phyloP scores from a whole-genome alignment of 1,139 yeast genomes.

The Meyerozyma smithsonii region DNA sequence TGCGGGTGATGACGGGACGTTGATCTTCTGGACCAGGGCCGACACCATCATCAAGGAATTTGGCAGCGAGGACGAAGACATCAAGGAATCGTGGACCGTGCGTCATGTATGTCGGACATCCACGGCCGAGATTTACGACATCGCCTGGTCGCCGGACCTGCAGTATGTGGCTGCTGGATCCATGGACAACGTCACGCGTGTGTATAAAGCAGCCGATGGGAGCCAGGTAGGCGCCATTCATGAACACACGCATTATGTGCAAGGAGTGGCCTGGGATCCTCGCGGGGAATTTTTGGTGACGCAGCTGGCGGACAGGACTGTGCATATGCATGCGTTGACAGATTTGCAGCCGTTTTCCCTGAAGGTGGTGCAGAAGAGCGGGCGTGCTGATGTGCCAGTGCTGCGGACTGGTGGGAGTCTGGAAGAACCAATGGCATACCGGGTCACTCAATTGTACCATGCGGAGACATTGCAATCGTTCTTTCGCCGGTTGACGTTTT shows the following conservation, averaged over 20 bases:
- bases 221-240: slow-evolving; percentile 56
- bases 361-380: slow-evolving; percentile 22
- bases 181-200: slow-evolving; percentile 79
- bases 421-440: not conserved
- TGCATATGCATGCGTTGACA: slow-evolving; percentile 38
- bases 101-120: slow-evolving; percentile 53
- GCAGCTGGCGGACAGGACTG: slow-evolving; percentile 85
- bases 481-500: slow-evolving; percentile 76
- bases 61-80: slow-evolving; percentile 44
- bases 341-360: slow-evolving; percentile 1
- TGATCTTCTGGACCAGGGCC: slow-evolving; percentile 70
- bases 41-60: slow-evolving; percentile 53
- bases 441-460: slow-evolving; percentile 50
- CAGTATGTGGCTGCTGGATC: slow-evolving; percentile 78
- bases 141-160: slow-evolving; percentile 88
- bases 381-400: slow-evolving; percentile 42
- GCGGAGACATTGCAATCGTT: slow-evolving; percentile 87
- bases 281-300: slow-evolving; percentile 69
- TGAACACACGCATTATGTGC: slow-evolving; percentile 85
- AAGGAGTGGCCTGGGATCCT: slow-evolving; percentile 97
- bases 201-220: slow-evolving; percentile 58
- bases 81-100: slow-evolving; percentile 69
- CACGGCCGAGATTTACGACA: slow-evolving; percentile 78
- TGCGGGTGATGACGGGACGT: slow-evolving; percentile 93
- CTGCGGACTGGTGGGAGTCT: slow-evolving; percentile 4